These are phyloP conservation scores for Thielaviopsis punctulata DNA, from an alignment of 2,329 filamentous ascomycete genomes.

Conservation along the genomic window DNA sequence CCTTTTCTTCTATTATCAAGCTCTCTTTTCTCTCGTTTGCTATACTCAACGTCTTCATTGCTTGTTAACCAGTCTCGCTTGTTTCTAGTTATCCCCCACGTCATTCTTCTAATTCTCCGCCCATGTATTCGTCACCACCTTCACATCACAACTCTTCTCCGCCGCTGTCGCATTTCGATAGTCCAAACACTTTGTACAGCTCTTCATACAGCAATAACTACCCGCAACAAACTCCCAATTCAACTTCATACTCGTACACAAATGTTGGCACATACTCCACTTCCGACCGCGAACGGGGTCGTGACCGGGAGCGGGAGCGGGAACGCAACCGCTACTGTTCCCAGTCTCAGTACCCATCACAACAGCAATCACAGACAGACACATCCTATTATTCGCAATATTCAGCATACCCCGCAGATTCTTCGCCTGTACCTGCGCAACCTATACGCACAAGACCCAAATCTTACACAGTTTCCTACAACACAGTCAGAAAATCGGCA, in stretches of 20 bases:
- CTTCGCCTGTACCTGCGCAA: background rate
- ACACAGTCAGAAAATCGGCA: slow-evolving; percentile 8
- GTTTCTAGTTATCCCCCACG: background rate
- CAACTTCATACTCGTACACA: background rate
- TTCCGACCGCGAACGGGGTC: background rate
- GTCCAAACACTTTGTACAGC: slow-evolving; percentile 1
- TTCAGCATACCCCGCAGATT: background rate
- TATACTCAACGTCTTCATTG: background rate
- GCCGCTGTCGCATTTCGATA: slow-evolving; percentile 5
- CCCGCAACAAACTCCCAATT: background rate
- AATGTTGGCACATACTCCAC: background rate
- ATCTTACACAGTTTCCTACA: slow-evolving; percentile 11
- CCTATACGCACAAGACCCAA: slow-evolving; percentile 3
- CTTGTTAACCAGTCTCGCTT: background rate
- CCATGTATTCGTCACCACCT: slow-evolving; percentile 9
- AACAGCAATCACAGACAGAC: background rate
- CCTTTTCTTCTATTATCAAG: background rate
- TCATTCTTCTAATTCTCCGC: slow-evolving; percentile 5
- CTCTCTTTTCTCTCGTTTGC: background rate
- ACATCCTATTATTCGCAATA: background rate
- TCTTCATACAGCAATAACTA: slow-evolving; percentile 1
- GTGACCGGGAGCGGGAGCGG: background rate
- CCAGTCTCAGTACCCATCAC: background rate
- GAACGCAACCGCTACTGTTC: background rate
- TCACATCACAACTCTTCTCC: slow-evolving; percentile 5